Base-by-base conservation (phyloP, 106 monocot genomes). In the Iris macrosiphon region DNA sequence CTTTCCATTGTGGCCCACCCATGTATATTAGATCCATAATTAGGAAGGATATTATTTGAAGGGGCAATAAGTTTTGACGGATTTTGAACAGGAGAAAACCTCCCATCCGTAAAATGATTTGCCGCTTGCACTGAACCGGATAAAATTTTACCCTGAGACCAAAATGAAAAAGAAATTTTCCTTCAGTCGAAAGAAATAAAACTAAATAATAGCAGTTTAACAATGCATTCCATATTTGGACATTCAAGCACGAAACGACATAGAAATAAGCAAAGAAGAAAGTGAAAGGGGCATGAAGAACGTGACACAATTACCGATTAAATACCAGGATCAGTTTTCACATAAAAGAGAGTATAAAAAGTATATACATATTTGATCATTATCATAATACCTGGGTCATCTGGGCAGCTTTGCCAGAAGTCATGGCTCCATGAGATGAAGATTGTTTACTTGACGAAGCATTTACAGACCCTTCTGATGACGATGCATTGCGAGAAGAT, bases 321-420 rank as follows among this genome's bases (percentile, higher is more conserved):
- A n/a, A n/a, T n/a, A n/a, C n/a, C n/a, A n/a, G n/a, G n/a, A n/a
- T n/a, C n/a, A n/a, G n/a, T n/a, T n/a, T n/a, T n/a, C n/a, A n/a
- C n/a, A n/a, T n/a, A n/a, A n/a, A n/a, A n/a, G n/a, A n/a, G n/a
- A n/a, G n/a, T n/a, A n/a, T n/a, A n/a, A n/a, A n/a, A n/a, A n/a
- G n/a, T n/a, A n/a, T n/a, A 49, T 6, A 35, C 4, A 35, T 5
- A 44, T 18, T 8, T 12, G 10, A 25, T 23, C 5, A 53, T 26
- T 26, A 13, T 45, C 7, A 29, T 31, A 21, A 15, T 80, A 75
- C 74, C 65, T 74, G 69, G 28, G 34, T 15, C 13, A 15, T 44
- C 25, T 59, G 69, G 25, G 65, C 27, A 31, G n/a, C 35, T 37
- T 34, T 51, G 17, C 60, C 51, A 40, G 62, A 21, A 16, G 47